These are phyloP conservation scores for Botrytis fabae DNA, from an alignment of 2,329 filamentous ascomycete genomes.

Conservation along the genomic window DNA sequence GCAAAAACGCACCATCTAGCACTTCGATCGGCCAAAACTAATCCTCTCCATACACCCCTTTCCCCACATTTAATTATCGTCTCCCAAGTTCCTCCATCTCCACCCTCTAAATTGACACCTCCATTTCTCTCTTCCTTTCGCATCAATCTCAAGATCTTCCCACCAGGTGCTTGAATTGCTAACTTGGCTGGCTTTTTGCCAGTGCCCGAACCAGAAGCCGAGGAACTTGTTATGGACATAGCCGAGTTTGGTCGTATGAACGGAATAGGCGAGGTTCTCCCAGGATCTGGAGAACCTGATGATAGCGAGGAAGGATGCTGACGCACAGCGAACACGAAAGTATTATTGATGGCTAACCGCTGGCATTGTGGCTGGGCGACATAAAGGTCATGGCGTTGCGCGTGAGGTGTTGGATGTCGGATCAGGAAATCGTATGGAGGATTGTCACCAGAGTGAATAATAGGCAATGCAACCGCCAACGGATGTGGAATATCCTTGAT, in stretches of 20 bases:
- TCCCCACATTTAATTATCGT: constrained; percentile 90
- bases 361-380: constrained; percentile 94
- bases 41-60: constrained; percentile 74
- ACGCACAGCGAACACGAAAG: constrained; percentile 93
- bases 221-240: constrained; percentile 63
- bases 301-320: constrained; percentile 75
- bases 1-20: constrained; percentile 91
- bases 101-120: constrained; percentile 53
- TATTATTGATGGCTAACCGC: constrained; percentile 88
- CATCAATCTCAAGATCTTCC: constrained; percentile 89
- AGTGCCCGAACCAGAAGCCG: constrained; percentile 57
- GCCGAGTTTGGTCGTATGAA: constrained; percentile 62
- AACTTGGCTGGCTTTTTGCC: constrained; percentile 88
- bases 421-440: constrained; percentile 91
- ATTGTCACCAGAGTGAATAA: constrained; percentile 88
- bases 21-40: constrained; percentile 80
- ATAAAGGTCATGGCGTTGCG: constrained; percentile 96
- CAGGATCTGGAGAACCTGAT: constrained; percentile 42
- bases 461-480: constrained; percentile 83
- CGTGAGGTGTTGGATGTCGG: constrained; percentile 93
- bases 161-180: constrained; percentile 89
- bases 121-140: constrained; percentile 67
- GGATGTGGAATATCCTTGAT: constrained; percentile 95
- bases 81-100: constrained; percentile 78
- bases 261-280: constrained; percentile 54